Evolutionary conservation across 2,329 filamentous ascomycete species (phyloP).

Genomic region (Alternaria hordeiaustralica): DNA sequence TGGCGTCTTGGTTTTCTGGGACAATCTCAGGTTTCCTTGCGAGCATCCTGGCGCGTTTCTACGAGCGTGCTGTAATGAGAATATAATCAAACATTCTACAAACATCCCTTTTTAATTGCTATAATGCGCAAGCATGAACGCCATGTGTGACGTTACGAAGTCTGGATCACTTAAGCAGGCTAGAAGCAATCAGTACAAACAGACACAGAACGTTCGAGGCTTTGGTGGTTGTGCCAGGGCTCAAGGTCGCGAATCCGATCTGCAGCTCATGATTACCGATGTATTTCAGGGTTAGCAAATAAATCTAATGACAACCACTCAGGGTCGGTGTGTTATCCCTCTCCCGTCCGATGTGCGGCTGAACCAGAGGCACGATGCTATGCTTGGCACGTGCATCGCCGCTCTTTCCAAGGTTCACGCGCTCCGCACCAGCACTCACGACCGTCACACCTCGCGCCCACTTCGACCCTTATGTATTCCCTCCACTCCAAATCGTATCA

Average conservation of each 20-base stretch:
- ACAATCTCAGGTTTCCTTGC: background rate
- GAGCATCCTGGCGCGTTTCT: constrained; percentile 4
- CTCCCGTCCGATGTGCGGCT: background rate
- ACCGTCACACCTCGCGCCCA: constrained; percentile 23
- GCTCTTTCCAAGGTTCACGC: constrained; percentile 20
- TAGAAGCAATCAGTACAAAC: background rate
- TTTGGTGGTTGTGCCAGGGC: background rate
- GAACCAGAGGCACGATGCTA: background rate
- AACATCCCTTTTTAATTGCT: background rate
- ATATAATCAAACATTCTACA: constrained; percentile 17
- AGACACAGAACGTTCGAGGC: background rate
- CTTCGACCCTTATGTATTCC: constrained; percentile 26
- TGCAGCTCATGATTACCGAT: background rate
- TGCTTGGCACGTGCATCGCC: constrained; percentile 16
- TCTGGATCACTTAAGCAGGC: background rate
- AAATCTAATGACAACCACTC: background rate
- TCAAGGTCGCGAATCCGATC: background rate
- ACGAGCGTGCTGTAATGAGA: constrained; percentile 13
- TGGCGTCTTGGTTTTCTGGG: constrained; percentile 19
- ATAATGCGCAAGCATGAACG: background rate
- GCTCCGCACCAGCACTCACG: constrained; percentile 16
- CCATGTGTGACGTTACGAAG: background rate
- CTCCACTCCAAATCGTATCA: constrained; percentile 10
- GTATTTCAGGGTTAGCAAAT: background rate
- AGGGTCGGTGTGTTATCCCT: background rate